Evolutionary conservation across 2,329 filamentous ascomycete species (phyloP), one percentile per base, ranked within the genome.

Genomic region (Aurifilum marmelostoma): DNA sequence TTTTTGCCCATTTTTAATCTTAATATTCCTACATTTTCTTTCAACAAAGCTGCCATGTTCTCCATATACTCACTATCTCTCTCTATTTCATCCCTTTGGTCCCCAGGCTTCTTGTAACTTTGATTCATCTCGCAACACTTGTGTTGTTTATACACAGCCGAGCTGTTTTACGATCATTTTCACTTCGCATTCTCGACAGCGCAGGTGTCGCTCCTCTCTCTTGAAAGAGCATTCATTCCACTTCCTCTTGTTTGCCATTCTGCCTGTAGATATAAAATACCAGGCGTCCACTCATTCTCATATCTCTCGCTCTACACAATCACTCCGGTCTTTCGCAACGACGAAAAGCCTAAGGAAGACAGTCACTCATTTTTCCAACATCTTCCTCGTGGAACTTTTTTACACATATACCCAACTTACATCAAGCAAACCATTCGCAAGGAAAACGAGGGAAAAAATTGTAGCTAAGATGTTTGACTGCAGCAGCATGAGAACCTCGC

Each of bases 261-360:
- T 29, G 29, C 7, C 50, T 34, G 41, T 21, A 27, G n/a, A n/a
- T n/a, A n/a, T n/a, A n/a, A n/a, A 24, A n/a, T 12, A 65, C 12
- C 54, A 43, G 41, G 47, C 54, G 47, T 32, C 41, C 56, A 29
- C 41, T 54, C 65, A 18, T 41, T 66, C 12, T 6, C 43, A 47
- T 7, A 7, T 7, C 37, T 39, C 37, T 39, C 37, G 5, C 2
- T 14, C 27, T 34, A 58, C 12, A 14, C 7, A 14, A 41, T 39
- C n/a, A 27, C 7, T 11, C 21, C 27, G 37, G 21, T 12, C 50
- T 24, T 12, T 18, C 29, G 37, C 43, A 18, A 47, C 27, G 29
- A 58, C 14, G 37, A n/a, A 11, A 18, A 11, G n/a, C n/a, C n/a
- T n/a, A 47, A 7, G 9, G 2, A 47, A n/a, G 18, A 37, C 59